Conservation (phyloP, 2,329 filamentous ascomycete species). For the Emergomyces africanus region DNA sequence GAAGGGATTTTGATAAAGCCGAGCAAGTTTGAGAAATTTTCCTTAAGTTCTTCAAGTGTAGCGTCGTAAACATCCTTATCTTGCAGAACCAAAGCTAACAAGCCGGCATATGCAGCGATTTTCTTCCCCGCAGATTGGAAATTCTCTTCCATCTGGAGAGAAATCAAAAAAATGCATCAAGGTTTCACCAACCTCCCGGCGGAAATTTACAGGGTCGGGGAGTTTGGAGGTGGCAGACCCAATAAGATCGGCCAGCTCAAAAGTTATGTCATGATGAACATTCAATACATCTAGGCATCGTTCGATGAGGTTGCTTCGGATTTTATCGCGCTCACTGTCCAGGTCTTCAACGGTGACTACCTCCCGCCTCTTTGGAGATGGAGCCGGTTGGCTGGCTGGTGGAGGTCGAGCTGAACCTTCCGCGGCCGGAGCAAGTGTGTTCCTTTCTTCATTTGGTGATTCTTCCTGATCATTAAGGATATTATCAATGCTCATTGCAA, state of each 20-base stretch:
- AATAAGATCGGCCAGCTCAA: constrained; percentile 82
- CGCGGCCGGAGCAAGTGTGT: constrained; percentile 11
- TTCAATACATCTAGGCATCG: constrained; percentile 83
- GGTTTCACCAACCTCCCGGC: constrained; percentile 67
- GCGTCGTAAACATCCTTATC: constrained; percentile 68
- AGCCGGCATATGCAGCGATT: constrained; percentile 81
- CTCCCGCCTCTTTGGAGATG: constrained; percentile 19
- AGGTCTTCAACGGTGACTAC: constrained; percentile 59
- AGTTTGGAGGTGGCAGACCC: constrained; percentile 54
- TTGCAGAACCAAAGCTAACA: constrained; percentile 77
- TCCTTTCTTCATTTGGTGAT: constrained; percentile 14
- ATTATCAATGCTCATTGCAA: constrained; percentile 33
- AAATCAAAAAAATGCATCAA: constrained; percentile 72
- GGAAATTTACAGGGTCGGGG: constrained; percentile 43
- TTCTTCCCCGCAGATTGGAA: constrained; percentile 48
- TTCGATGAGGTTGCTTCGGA: constrained; percentile 71
- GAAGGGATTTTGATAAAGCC: constrained; percentile 57
- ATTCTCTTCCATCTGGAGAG: constrained; percentile 46
- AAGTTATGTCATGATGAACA: constrained; percentile 74
- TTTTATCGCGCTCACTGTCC: constrained; percentile 57
- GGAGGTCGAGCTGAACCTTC: constrained; percentile 12
- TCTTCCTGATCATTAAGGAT: constrained; percentile 24
- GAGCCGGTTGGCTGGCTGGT: constrained; percentile 12
- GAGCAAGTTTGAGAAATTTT: constrained; percentile 63
- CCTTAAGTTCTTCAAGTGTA: constrained; percentile 60